Percentiles rank a stretch among this genome's conserved stretches.
phyloP scores from a whole-genome alignment of 495 filamentous ascomycete genomes.

The Podospora australis region DNA sequence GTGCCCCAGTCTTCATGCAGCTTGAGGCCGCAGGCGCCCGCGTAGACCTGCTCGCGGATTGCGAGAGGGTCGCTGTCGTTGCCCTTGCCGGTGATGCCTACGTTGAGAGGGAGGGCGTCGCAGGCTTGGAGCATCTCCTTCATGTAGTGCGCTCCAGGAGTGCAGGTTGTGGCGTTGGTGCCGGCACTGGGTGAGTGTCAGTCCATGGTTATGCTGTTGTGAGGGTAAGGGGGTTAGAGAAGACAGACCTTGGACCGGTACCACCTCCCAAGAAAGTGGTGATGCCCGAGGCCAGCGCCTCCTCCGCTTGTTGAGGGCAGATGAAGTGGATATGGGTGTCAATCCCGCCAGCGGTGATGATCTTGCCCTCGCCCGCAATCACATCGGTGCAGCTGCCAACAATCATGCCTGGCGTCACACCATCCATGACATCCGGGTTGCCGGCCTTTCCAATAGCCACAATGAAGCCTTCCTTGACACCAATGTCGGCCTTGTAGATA shows the following conservation, averaged over 20 bases:
- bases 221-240: background rate
- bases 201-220: conserved; percentile 5
- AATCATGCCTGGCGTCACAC: conserved; percentile 70
- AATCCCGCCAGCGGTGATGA: conserved; percentile 85
- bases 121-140: conserved; percentile 89
- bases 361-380: conserved; percentile 90
- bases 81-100: conserved; percentile 94
- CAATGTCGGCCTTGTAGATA: conserved; percentile 97
- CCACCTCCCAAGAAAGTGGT: conserved; percentile 92
- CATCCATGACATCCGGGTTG: conserved; percentile 95
- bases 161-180: conserved; percentile 93
- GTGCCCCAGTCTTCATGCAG: conserved; percentile 97
- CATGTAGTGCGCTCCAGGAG: conserved; percentile 76
- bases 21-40: conserved; percentile 87
- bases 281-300: conserved; percentile 80
- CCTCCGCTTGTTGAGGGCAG: conserved; percentile 88
- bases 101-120: conserved; percentile 81
- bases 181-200: conserved; percentile 56
- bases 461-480: conserved; percentile 83
- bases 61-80: conserved; percentile 73
- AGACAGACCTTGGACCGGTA: conserved; percentile 68
- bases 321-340: conserved; percentile 97
- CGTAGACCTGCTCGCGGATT: conserved; percentile 72
- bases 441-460: conserved; percentile 92
- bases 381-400: conserved; percentile 91